Evolutionary conservation across 2,329 filamentous ascomycete genomes (phyloP).

Genomic region (Verticillium tricorpus): DNA sequence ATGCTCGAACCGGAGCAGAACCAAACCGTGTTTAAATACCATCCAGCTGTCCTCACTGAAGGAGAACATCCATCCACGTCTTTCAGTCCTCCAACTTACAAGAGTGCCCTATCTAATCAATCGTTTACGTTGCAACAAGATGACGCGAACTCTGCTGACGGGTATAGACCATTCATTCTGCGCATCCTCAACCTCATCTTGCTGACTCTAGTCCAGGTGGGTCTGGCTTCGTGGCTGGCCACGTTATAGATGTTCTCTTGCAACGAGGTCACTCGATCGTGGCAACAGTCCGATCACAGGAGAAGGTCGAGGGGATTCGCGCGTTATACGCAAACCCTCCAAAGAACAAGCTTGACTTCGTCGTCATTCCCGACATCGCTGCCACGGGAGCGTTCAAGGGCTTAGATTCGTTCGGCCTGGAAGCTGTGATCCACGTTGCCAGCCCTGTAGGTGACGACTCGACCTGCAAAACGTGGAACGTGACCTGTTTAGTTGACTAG

Average conservation of each 20-base stretch:
- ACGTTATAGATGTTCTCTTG: conserved; percentile 5
- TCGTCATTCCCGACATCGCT: conserved; percentile 69
- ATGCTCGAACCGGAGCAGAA: no score
- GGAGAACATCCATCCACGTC: no score
- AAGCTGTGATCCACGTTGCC: conserved; percentile 8
- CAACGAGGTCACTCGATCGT: conserved; percentile 2
- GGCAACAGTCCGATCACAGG: conserved; percentile 6
- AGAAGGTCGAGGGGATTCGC: conserved; percentile 4
- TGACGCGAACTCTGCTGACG: no score
- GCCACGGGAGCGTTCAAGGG: conserved; percentile 64
- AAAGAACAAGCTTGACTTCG: conserved; percentile 27
- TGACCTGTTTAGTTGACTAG: conserved; percentile 52
- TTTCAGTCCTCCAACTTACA: no score
- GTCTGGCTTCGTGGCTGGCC: conserved; percentile 6
- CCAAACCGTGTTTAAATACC: no score
- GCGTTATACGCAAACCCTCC: not conserved
- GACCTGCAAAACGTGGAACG: no score
- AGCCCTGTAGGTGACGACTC: conserved; percentile 3
- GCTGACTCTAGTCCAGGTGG: not conserved
- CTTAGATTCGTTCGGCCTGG: conserved; percentile 15
- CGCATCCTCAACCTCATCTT: no score
- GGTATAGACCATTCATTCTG: no score
- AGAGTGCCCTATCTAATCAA: no score
- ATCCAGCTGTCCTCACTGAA: no score
- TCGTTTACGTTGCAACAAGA: no score